Percentiles rank a stretch among this genome's conserved stretches.
Conservation (phyloP, 164 flowering plant species). For the Aristolochia fimbriata region DNA sequence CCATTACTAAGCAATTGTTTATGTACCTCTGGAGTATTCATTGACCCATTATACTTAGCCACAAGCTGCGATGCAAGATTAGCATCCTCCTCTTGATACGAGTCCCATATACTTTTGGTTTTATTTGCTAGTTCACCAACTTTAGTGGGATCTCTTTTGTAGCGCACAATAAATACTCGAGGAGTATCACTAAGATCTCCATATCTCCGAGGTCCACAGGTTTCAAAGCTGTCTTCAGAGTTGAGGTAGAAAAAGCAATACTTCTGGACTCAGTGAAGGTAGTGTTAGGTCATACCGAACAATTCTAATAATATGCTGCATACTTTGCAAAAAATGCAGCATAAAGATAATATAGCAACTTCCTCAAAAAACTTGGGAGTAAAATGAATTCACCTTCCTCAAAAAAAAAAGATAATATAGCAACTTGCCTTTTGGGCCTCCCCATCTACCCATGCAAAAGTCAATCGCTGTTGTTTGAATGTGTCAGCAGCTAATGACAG, state of each 20-base stretch:
- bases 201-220: slow-evolving; percentile 73
- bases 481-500: slow-evolving; percentile 36
- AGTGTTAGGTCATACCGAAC: slow-evolving; percentile 3
- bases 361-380: too few species aligned
- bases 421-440: slow-evolving; percentile 66
- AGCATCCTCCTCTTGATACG: slow-evolving; percentile 30
- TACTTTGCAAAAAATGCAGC: neutral
- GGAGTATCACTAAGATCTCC: slow-evolving; percentile 50
- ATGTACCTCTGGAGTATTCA: slow-evolving; percentile 52
- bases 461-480: slow-evolving; percentile 52
- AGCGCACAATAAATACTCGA: slow-evolving; percentile 67
- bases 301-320: neutral
- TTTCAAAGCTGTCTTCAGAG: slow-evolving; percentile 57
- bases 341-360: slow-evolving; percentile 4
- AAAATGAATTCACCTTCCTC: too few species aligned
- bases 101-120: slow-evolving; percentile 30
- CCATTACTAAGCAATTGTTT: neutral
- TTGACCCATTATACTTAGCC: slow-evolving; percentile 73
- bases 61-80: slow-evolving; percentile 86
- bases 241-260: slow-evolving; percentile 69
- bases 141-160: slow-evolving; percentile 50
- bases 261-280: slow-evolving; percentile 31
- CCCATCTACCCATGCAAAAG: slow-evolving; percentile 95
- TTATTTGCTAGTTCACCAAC: slow-evolving; percentile 29
- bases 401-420: neutral